phyloP scores from a whole-genome alignment of 805 yeast species.

The Metschnikowia similis region DNA sequence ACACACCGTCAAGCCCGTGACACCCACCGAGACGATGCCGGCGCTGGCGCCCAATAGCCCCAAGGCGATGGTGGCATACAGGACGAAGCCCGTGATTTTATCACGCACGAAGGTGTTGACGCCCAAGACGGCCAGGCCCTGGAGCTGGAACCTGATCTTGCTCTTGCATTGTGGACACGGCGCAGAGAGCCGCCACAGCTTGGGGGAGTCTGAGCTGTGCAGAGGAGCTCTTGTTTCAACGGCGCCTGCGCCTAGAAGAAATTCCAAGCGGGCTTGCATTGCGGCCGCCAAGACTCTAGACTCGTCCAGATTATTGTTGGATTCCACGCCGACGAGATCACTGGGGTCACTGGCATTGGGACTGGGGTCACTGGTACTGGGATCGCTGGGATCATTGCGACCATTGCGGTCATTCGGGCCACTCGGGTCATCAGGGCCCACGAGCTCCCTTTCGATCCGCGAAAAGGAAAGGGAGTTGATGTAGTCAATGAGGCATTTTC shows the following conservation, averaged over 20 bases:
- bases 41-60: constrained; percentile 38
- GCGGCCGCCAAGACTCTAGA: constrained; percentile 1
- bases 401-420: too few species aligned
- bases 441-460: constrained; percentile 1
- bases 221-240: background rate
- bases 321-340: background rate
- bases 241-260: background rate
- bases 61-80: constrained; percentile 29
- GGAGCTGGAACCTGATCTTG: constrained; percentile 30
- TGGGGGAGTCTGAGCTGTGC: background rate
- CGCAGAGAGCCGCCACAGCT: constrained; percentile 16
- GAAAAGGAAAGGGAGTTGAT: constrained; percentile 32
- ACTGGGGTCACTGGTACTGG: too few species aligned
- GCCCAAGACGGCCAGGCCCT: constrained; percentile 24
- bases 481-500: constrained; percentile 40
- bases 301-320: constrained; percentile 1
- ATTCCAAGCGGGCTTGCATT: constrained; percentile 2
- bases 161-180: constrained; percentile 42
- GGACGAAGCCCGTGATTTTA: constrained; percentile 20
- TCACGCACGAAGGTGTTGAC: constrained; percentile 16
- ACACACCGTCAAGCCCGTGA: constrained; percentile 34
- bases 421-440: background rate
- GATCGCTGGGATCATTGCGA: too few species aligned
- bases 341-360: too few species aligned
- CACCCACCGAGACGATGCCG: constrained; percentile 37